These are phyloP conservation scores for Nigrograna mackinnonii DNA, from an alignment of 2,329 filamentous ascomycete genomes.

Conservation along the genomic window DNA sequence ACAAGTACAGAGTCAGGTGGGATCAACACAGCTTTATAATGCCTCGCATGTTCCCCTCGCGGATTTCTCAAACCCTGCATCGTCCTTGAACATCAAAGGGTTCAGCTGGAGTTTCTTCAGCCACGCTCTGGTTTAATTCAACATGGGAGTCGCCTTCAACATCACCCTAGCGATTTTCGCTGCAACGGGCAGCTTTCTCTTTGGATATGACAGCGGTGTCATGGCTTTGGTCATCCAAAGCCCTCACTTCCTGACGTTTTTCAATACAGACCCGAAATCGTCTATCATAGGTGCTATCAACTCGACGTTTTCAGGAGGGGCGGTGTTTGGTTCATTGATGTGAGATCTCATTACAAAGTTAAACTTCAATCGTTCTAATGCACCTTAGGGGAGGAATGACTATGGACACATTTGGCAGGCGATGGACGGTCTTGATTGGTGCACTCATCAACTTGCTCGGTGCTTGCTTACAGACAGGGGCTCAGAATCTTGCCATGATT, in stretches of 20 bases:
- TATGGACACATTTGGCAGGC: conserved; percentile 65
- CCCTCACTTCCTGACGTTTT: conserved; percentile 60
- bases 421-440: conserved; percentile 63
- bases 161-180: conserved; percentile 47
- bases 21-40: too few relatives aligned
- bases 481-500: conserved; percentile 61
- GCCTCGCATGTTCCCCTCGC: too few relatives aligned
- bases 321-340: conserved; percentile 58
- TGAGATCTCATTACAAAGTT: conserved; percentile 12
- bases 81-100: too few relatives aligned
- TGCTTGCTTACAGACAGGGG: conserved; percentile 61
- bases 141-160: conserved; percentile 49
- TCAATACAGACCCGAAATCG: conserved; percentile 55
- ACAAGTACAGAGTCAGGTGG: too few relatives aligned
- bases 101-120: too few relatives aligned
- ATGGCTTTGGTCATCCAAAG: conserved; percentile 59
- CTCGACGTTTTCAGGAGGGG: conserved; percentile 65
- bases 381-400: conserved; percentile 55
- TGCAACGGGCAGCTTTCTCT: conserved; percentile 48
- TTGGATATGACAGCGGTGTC: conserved; percentile 44
- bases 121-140: too few relatives aligned
- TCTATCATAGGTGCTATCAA: conserved; percentile 65
- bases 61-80: too few relatives aligned
- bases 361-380: neutral
- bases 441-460: conserved; percentile 62